Conservation (phyloP, 2,329 filamentous ascomycete genomes). For the Lasiodiplodia theobromae region DNA sequence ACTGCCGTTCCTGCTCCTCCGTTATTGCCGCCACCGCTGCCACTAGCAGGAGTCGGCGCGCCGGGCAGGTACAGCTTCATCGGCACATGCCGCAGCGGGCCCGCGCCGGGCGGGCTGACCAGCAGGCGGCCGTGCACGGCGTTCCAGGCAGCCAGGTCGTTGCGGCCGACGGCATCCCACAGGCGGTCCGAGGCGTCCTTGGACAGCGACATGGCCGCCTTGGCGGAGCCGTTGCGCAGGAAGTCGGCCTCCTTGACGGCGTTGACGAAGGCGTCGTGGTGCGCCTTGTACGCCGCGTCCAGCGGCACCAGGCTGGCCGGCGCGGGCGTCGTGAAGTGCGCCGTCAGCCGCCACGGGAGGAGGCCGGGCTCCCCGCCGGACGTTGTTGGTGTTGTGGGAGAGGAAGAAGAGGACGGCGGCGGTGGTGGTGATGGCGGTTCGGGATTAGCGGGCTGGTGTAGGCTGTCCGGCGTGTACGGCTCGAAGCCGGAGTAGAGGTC, state of each 20-base stretch:
- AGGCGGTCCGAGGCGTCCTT: slow-evolving; percentile 83
- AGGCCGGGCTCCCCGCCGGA: slow-evolving; percentile 25
- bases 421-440: not conserved
- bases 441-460: not conserved
- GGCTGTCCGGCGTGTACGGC: slow-evolving; percentile 44
- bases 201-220: slow-evolving; percentile 87
- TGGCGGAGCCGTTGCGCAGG: slow-evolving; percentile 84
- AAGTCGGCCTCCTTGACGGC: slow-evolving; percentile 84
- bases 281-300: slow-evolving; percentile 61
- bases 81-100: slow-evolving; percentile 79
- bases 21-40: not conserved
- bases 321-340: slow-evolving; percentile 68
- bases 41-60: slow-evolving; percentile 35
- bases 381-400: not conserved
- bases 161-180: slow-evolving; percentile 81
- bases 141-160: slow-evolving; percentile 76
- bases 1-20: not conserved
- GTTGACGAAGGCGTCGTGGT: slow-evolving; percentile 73
- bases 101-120: slow-evolving; percentile 73
- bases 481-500: slow-evolving; percentile 71
- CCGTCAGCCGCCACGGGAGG: slow-evolving; percentile 68
- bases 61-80: slow-evolving; percentile 83
- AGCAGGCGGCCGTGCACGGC: slow-evolving; percentile 79
- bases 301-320: slow-evolving; percentile 65
- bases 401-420: slow-evolving; percentile 21